Evolutionary conservation across 441 rosid species (phyloP), one percentile per base, ranked within the genome.

Genomic region (Erysimum pusillum): DNA sequence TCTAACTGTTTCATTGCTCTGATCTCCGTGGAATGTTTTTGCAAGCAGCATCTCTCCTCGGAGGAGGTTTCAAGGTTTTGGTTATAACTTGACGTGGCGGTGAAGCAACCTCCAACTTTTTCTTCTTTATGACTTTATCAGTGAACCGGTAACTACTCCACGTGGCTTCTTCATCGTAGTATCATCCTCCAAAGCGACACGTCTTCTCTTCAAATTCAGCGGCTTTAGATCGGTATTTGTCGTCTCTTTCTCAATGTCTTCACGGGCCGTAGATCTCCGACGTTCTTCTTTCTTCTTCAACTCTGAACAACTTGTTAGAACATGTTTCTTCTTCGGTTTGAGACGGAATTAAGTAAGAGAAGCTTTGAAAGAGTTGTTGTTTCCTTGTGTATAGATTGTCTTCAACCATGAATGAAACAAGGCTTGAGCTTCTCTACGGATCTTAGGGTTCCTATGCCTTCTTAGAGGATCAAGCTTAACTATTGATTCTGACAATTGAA

Each of bases 381-480:
- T 52, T 53, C 69, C 56, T 13, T 64, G 57, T n/a, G 64, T 10
- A 28, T 73, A 42, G 38, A 73, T 63, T 1, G 31, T 64, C 0
- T 1, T 42, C 13, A 20, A 44, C 77, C 77, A 74, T 2, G 77
- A 74, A 35, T 34, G 1, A 57, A 74, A 74, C 71, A 74, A 64
- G 17, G 39, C 42, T 17, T 64, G 57, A 9, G 77, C 32, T 64
- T 41, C 71, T 10, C 42, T 7, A 14, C 77, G 64, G 17, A 73
- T 73, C 11, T 34, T 44, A 54, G 77, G 71, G 77, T 53, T 53
- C 9, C 71, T 20, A 54, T 73, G 77, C 0, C 25, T 42, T 54
- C 61, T 73, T 17, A 64, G 22, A 54, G 36, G 20, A 28, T 53
- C 64, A 1, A 73, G 64, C 15, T 42, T 54, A 36, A 22, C 4